phyloP scores from a whole-genome alignment of 176 grass and related monocot genomes.

The Miscanthus lutarioriparius region DNA sequence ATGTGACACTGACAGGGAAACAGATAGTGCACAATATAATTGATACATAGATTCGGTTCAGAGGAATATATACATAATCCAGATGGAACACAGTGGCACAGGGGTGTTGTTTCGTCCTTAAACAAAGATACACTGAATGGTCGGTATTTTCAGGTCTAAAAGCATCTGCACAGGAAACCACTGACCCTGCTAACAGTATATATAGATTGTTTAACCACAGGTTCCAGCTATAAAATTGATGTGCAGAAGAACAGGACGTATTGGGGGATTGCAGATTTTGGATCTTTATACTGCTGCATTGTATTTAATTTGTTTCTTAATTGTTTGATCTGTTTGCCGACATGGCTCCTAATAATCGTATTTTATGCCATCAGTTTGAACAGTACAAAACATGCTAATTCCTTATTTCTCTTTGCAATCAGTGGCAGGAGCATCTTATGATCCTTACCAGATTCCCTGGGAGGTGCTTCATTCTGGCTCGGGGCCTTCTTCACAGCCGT shows the following conservation, averaged over 20 bases:
- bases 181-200: not conserved
- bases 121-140: slow-evolving; percentile 29
- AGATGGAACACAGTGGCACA: slow-evolving; percentile 28
- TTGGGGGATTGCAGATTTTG: slow-evolving; percentile 2
- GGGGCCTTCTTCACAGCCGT: not conserved
- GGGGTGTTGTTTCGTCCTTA: slow-evolving; percentile 30
- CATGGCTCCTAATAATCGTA: not conserved
- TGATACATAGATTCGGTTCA: slow-evolving; percentile 8
- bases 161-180: slow-evolving; percentile 23
- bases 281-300: slow-evolving; percentile 10
- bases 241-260: slow-evolving; percentile 7
- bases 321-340: slow-evolving; percentile 3
- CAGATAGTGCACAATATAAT: slow-evolving; percentile 12
- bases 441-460: slow-evolving; percentile 50
- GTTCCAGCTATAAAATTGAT: not conserved
- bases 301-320: not conserved
- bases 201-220: slow-evolving; percentile 6
- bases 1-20: slow-evolving; percentile 19
- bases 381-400: slow-evolving; percentile 3
- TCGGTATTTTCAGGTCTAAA: not conserved
- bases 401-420: slow-evolving; percentile 11
- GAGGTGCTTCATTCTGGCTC: not conserved
- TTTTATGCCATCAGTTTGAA: slow-evolving; percentile 21
- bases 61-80: slow-evolving; percentile 29
- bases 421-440: slow-evolving; percentile 3